Conservation (phyloP, 345 rosid genomes). For the Brassica juncea region DNA sequence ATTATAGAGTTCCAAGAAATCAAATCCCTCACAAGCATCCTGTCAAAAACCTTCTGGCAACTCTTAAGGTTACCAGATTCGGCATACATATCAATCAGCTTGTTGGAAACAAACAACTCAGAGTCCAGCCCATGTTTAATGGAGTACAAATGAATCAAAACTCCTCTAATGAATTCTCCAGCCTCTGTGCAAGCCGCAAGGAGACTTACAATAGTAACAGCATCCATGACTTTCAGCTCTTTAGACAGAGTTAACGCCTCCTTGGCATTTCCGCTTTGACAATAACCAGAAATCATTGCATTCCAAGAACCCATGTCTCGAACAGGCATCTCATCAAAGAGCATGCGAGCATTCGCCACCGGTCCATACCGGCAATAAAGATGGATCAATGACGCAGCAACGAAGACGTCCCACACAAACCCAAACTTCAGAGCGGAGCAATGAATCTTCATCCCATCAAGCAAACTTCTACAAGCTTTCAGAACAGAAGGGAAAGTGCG, state of each 20-base stretch:
- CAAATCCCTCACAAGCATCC: slow-evolving; percentile 47
- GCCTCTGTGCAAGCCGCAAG: slow-evolving; percentile 58
- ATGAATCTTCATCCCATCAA: slow-evolving; percentile 56
- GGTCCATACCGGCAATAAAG: slow-evolving; percentile 51
- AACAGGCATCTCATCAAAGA: slow-evolving; percentile 56
- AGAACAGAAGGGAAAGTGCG: slow-evolving; percentile 61
- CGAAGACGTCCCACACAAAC: slow-evolving; percentile 59
- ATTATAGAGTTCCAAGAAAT: slow-evolving; percentile 67
- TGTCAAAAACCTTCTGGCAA: slow-evolving; percentile 45
- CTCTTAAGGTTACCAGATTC: slow-evolving; percentile 38
- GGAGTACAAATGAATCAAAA: slow-evolving; percentile 45
- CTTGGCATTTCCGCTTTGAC: slow-evolving; percentile 51
- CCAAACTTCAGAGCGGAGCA: slow-evolving; percentile 57
- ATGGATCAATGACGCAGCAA: slow-evolving; percentile 61
- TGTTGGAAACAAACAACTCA: slow-evolving; percentile 52
- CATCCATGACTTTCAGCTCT: slow-evolving; percentile 53
- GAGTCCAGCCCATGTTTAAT: slow-evolving; percentile 53
- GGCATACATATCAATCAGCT: slow-evolving; percentile 59
- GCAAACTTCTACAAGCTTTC: slow-evolving; percentile 51
- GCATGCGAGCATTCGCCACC: slow-evolving; percentile 41
- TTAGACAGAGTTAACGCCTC: slow-evolving; percentile 49
- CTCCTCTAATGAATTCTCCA: slow-evolving; percentile 44
- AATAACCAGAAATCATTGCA: slow-evolving; percentile 65
- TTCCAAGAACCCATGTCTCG: slow-evolving; percentile 65
- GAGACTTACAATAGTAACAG: slow-evolving; percentile 49